phyloP scores from a whole-genome alignment of 192 early-diverging fungal genomes.

The Entrophospora sp. region DNA sequence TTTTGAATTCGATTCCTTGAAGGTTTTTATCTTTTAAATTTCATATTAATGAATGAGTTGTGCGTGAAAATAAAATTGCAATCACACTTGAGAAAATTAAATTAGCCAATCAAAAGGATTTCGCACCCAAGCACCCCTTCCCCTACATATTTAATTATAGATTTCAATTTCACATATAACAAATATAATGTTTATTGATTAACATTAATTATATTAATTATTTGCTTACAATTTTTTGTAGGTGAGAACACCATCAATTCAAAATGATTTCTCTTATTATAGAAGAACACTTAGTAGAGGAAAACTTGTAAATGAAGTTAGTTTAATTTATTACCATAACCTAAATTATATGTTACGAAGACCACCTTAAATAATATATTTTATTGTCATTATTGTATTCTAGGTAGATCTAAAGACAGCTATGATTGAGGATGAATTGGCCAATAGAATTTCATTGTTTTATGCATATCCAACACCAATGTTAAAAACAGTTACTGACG shows the following conservation, averaged over 20 bases:
- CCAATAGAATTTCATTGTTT: conserved; percentile 94
- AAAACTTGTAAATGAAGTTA: conserved; percentile 49
- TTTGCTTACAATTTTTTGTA: conserved; percentile 10
- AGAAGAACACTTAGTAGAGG: conserved; percentile 80
- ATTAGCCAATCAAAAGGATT: too few relatives aligned
- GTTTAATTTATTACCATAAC: too few relatives aligned
- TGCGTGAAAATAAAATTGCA: too few relatives aligned
- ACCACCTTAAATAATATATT: too few relatives aligned
- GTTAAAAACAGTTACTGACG: conserved; percentile 79
- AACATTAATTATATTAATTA: too few relatives aligned
- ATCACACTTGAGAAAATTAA: too few relatives aligned
- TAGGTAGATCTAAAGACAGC: conserved; percentile 44
- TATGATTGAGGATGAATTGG: conserved; percentile 74
- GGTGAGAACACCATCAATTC: conserved; percentile 76
- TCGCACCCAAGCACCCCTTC: too few relatives aligned
- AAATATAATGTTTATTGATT: too few relatives aligned
- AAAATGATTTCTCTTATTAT: conserved; percentile 98
- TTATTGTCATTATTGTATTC: neutral
- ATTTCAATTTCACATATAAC: too few relatives aligned
- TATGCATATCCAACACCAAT: conserved; percentile 93
- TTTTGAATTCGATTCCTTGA: conserved; percentile 87
- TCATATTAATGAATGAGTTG: too few relatives aligned
- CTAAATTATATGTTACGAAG: too few relatives aligned
- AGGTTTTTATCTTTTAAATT: conserved; percentile 40
- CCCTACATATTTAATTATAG: too few relatives aligned